These are phyloP conservation scores for Pythium oligandrum DNA, from an alignment of 352 stramenopile genomes.

Conservation along the genomic window DNA sequence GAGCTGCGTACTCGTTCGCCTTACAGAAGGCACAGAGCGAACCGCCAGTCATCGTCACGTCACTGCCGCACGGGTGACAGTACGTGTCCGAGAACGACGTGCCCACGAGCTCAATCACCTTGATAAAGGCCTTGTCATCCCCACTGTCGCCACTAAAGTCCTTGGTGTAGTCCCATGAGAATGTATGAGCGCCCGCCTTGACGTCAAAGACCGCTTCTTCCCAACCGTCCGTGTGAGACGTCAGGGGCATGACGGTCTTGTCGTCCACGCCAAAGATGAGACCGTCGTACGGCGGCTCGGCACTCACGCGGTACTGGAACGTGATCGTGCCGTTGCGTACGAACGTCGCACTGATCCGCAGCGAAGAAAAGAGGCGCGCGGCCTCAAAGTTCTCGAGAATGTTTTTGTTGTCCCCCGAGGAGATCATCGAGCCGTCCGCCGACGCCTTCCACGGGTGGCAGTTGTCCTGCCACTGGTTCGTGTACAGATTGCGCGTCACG, in stretches of 20 bases:
- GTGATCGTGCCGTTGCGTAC: conserved; percentile 68
- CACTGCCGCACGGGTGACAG: conserved; percentile 68
- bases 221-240: conserved; percentile 71
- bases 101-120: conserved; percentile 80
- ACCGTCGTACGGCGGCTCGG: conserved; percentile 69
- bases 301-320: conserved; percentile 75
- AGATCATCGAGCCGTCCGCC: conserved; percentile 47
- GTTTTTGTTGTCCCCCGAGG: conserved; percentile 63
- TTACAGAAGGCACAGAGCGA: conserved; percentile 78
- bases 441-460: conserved; percentile 69
- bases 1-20: conserved; percentile 68
- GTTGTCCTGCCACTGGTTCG: conserved; percentile 68
- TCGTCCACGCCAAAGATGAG: conserved; percentile 75
- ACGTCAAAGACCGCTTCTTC: conserved; percentile 56
- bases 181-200: conserved; percentile 49
- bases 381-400: conserved; percentile 65
- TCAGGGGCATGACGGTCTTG: conserved; percentile 35
- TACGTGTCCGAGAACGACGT: conserved; percentile 68
- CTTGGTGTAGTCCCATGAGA: conserved; percentile 82
- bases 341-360: conserved; percentile 72
- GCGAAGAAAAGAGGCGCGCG: conserved; percentile 62
- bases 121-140: conserved; percentile 62
- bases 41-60: conserved; percentile 72
- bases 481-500: conserved; percentile 72
- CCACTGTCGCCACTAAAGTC: conserved; percentile 67